Base-by-base conservation (phyloP, 306 rosid genomes). In the Prunus mira region DNA sequence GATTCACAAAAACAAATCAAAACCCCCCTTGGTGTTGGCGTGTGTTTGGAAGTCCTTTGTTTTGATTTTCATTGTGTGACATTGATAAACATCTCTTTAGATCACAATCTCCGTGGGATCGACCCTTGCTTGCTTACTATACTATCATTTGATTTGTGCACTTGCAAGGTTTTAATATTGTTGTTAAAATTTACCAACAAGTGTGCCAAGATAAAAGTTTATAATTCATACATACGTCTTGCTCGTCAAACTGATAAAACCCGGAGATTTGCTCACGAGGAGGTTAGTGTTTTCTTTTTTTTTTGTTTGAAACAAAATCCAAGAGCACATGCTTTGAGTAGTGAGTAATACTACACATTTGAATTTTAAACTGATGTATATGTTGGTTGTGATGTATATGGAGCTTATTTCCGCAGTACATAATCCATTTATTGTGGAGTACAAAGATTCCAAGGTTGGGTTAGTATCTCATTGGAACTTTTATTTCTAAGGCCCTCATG, bases 381-480 rank as follows among this genome's bases (percentile, higher is more conserved):
- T 68, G 60, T 61, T 69, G 22, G 41, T 71, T 51, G 54, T 73
- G 60, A 52, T 76, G 80, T 79, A 85, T 89, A 85, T 88, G 91
- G 86, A 88, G 84, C 86, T 88, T 72, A 85, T 85, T 62, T 88
- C 87, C 43, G 76, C 76, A 54, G 89, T 82, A 46, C 83, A 80
- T 25, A 88, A 88, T 82, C 91, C 91, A 24, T 88, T 85, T 81
- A 88, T 88, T 38, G 89, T 88, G 71, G 91, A 85, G 75, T 88
- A 88, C 64, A 88, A 85, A 76, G 91, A 88, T 81, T 83, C 91
- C 25, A 85, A 87, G 88, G 91, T 87, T 65, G 87, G 83, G 91
- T 87, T 34, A 71, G 84, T 41, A 68, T 72, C 70, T 8, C 14
- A 3, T 30, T 15, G 12, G 14, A 56, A 49, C 17, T 10, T n/a